Base-by-base conservation (phyloP, 257 asterid genomes). In the Solanum gandarillasii region DNA sequence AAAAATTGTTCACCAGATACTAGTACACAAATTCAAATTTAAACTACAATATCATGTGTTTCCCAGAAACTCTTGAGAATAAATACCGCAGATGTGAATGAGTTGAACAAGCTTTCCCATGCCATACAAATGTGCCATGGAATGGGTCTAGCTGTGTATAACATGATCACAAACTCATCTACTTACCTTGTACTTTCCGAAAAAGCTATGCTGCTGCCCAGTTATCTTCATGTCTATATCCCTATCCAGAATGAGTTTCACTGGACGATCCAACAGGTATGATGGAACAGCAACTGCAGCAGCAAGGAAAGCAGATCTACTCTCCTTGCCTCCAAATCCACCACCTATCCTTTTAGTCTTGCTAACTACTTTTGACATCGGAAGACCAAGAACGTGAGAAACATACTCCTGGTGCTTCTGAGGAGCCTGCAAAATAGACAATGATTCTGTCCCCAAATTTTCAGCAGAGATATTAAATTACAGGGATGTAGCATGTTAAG, bases 311-410 rank as follows among this genome's bases (percentile, higher is more conserved):
- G 95, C 98, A 70, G 98, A 94, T 86, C 98, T 94, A 65, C 98
- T 97, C 88, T 97, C 99, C 93, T 97, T 97, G 85, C 99, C 99
- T 86, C 99, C 99, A 89, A 97, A 97, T 78, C 98, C 99, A 92
- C 99, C 99, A 31, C 98, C 99, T 83, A 97, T 93, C 93, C 99
- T 91, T 94, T 97, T 97, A 43, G 96, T 95, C 94, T 91, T 95
- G 94, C 99, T 95, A 62, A 97, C 98, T 85, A 97, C 99, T 91
- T 97, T 97, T 60, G 99, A 95, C 99, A 95, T 97, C 46, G 99
- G 96, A 86, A 97, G 97, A 88, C 98, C 98, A 75, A 97, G 98
- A 87, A 97, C 98, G 85, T 62, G 95, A 46, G 98, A 87, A 21
- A 97, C 96, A 91, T 95, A 95, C 90, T 95, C 93, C 89, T 97